Conservation (phyloP, 371 early-diverging fungal species). For the Rhizopus sp. region DNA sequence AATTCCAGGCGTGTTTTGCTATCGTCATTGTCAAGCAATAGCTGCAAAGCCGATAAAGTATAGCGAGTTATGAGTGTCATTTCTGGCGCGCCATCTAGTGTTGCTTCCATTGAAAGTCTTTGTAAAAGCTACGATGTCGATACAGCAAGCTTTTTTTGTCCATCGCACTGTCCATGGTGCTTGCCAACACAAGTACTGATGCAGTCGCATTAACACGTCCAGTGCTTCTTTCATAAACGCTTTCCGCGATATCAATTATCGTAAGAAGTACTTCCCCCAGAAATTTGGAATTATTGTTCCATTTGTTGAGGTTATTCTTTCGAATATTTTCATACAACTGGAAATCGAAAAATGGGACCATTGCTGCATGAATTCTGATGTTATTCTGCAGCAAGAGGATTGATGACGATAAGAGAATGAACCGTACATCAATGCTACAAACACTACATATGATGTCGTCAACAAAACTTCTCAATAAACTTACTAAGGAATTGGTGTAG, state of each 20-base stretch:
- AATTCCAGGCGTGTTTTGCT: no score
- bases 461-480: no score
- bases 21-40: no score
- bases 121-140: slow-evolving; percentile 10
- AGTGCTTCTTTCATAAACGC: slow-evolving; percentile 10
- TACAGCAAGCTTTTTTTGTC: slow-evolving; percentile 20
- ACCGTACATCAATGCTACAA: slow-evolving; percentile 11
- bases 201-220: slow-evolving; percentile 10
- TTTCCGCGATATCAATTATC: slow-evolving; percentile 11
- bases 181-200: slow-evolving; percentile 16
- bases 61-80: slow-evolving; percentile 23
- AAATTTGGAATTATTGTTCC: slow-evolving; percentile 11
- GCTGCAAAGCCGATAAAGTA: slow-evolving; percentile 19
- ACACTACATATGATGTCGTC: no score
- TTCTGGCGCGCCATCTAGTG: slow-evolving; percentile 11
- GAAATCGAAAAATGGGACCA: slow-evolving; percentile 12
- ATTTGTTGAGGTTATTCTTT: slow-evolving; percentile 10
- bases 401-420: slow-evolving; percentile 16
- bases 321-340: slow-evolving; percentile 12
- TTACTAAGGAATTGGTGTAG: no score
- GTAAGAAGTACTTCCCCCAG: slow-evolving; percentile 13
- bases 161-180: slow-evolving; percentile 11
- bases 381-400: slow-evolving; percentile 20
- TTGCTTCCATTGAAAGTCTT: background rate
- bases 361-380: slow-evolving; percentile 15